Evolutionary conservation across 768 basidiomycete genomes (phyloP), one percentile per base, ranked within the genome.

Genomic region (Russula earlei): DNA sequence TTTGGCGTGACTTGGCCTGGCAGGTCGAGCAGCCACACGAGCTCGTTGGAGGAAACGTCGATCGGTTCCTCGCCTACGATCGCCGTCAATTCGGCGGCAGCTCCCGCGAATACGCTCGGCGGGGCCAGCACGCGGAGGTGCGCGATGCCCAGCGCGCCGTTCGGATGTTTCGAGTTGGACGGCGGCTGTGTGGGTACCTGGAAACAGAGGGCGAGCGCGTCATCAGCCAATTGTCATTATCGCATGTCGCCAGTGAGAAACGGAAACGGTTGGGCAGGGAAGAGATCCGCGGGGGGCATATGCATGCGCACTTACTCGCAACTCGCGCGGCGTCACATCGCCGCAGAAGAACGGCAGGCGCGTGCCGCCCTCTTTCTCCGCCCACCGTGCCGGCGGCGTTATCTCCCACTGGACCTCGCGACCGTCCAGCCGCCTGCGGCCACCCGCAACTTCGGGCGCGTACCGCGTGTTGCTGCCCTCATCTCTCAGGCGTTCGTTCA

Each of bases 271-370:
- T n/a, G n/a, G n/a, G n/a, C n/a, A 19, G 27, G 22, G 33, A 45
- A 44, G 8, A 5, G 29, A 11, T 8, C 11, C 34, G 48, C 50
- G 22, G 24, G 38, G n/a, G n/a, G n/a, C n/a, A n/a, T 19, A n/a
- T n/a, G 38, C 4, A 15, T n/a, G 10, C 10, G 29, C 10, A 31
- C 29, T 10, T 20, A 84, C 87, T 67, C 86, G 72, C 67, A 75
- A 74, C 2, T 67, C 60, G 47, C 85, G 70, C 3, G 83, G 78
- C 3, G 84, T 86, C 3, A 85, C 69, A 63, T 88, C 87, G 11
- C 83, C 83, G 61, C 87, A 87, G 67, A 83, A 88, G 64, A 88
- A 88, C 6, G 86, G 85, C 17, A 81, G 66, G 63, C 61, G 1
- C 76, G 61, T 37, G 36, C 44, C 56, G 22, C 62, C 52, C 41